Evolutionary conservation across 1,284 basidiomycete genomes (phyloP).

Genomic region (Cryptococcus sp.): DNA sequence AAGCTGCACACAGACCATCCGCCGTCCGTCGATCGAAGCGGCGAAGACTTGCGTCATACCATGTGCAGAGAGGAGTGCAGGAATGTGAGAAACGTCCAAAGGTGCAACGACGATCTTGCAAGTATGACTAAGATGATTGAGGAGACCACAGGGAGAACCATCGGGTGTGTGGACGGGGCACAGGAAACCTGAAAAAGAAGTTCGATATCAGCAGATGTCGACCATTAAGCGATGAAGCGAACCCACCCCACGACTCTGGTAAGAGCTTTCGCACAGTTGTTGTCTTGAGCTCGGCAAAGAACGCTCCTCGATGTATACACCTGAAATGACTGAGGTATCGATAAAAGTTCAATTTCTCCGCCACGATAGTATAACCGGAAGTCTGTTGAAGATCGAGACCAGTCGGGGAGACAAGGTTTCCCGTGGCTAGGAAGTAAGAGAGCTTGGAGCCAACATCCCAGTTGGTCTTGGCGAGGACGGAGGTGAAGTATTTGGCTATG

Average conservation of each 20-base stretch:
- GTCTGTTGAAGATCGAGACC: slow-evolving; percentile 97
- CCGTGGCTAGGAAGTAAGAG: slow-evolving; percentile 95
- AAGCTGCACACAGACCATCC: slow-evolving; percentile 85
- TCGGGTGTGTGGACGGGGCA: slow-evolving; percentile 99
- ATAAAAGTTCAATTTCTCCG: slow-evolving; percentile 98
- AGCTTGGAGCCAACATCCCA: slow-evolving; percentile 91
- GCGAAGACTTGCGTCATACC: slow-evolving; percentile 94
- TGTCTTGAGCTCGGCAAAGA: slow-evolving; percentile 99
- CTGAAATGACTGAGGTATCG: slow-evolving; percentile 99
- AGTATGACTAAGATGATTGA: slow-evolving; percentile 94
- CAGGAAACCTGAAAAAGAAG: slow-evolving; percentile 70
- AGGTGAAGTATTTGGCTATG: slow-evolving; percentile 77
- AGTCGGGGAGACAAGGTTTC: slow-evolving; percentile 90
- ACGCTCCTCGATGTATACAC: slow-evolving; percentile 97
- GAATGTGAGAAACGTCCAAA: slow-evolving; percentile 75
- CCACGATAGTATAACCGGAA: slow-evolving; percentile 96
- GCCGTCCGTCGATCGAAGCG: slow-evolving; percentile 71
- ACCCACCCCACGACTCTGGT: slow-evolving; percentile 92
- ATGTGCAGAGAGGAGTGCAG: slow-evolving; percentile 76
- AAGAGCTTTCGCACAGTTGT: slow-evolving; percentile 96
- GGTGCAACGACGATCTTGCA: slow-evolving; percentile 87
- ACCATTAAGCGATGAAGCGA: not conserved
- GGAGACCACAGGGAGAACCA: slow-evolving; percentile 94
- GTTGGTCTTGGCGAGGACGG: slow-evolving; percentile 74
- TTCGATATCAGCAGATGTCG: slow-evolving; percentile 7